Base-by-base conservation (phyloP, 2,329 filamentous ascomycete species). In the Scedosporium aurantiacum region DNA sequence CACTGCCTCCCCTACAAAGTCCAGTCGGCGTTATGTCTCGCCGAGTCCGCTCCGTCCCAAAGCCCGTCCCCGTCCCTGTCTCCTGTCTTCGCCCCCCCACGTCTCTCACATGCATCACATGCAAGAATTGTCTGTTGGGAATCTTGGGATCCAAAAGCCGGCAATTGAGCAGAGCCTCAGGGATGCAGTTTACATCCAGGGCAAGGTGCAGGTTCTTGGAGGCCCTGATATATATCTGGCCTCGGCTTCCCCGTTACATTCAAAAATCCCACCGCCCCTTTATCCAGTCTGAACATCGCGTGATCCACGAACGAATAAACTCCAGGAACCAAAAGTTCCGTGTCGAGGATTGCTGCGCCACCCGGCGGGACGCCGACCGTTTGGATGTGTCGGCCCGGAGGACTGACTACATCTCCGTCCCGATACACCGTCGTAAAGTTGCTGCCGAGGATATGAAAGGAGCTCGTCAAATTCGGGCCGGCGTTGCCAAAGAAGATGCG, bases 401-500 rank as follows among this genome's bases (percentile, higher is more conserved):
- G 67, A 60, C 66, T 70, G 2, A 71, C 25, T 4, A 73, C 70
- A 37, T 70, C 70, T 2, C 69, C 68, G 56, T 72, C 69, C 7
- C 70, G 70, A 55, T 68, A 73, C 4, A 70, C 64, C 5, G 66
- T 66, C 7, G 63, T 54, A 58, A 73, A 72, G 41, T 68, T 67
- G 56, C 65, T 68, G 1, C 70, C 70, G 37, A 72, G 70, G 32
- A 71, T 63, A 62, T 72, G 70, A 32, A 72, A 70, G 3, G 70
- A 67, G 62, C 71, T 73, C 5, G 67, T 72, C 2, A 72, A 64
- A 47, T 73, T 73, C 1, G 71, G 71, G 0, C 71, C 71, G 0
- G 69, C 70, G 58, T 73, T 73, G 2, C 71, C 71, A 54, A 73
- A 73, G 65, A 70, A 73, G 41, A 73, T 66, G n/a, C 71, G 70